Conservation (phyloP, 805 yeast genomes). For the Yamadazyma sp. region DNA sequence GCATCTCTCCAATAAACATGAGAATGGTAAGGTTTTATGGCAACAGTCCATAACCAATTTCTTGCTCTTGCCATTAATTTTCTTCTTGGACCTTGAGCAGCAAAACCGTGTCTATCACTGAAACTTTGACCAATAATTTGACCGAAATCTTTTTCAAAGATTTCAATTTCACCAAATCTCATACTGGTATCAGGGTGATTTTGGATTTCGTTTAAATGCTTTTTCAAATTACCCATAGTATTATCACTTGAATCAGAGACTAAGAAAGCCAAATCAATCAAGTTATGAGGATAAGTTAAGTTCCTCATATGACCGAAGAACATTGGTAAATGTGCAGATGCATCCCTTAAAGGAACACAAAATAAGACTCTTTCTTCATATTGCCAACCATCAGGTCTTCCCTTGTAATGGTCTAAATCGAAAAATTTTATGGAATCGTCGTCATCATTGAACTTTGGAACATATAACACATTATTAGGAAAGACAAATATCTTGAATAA, state of each 20-base stretch:
- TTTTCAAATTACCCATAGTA: conserved; percentile 67
- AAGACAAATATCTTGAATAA: conserved; percentile 15
- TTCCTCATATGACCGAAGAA: conserved; percentile 78
- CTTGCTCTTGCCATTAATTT: conserved; percentile 95
- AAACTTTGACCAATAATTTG: conserved; percentile 91
- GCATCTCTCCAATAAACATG: conserved; percentile 99
- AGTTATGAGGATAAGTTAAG: conserved; percentile 82
- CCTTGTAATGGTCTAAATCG: conserved; percentile 66
- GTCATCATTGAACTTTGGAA: conserved; percentile 27
- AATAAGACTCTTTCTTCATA: conserved; percentile 73
- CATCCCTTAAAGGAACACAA: conserved; percentile 90
- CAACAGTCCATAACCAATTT: conserved; percentile 87
- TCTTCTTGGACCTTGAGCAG: conserved; percentile 93
- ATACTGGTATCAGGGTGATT: conserved; percentile 54
- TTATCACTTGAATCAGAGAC: conserved; percentile 90
- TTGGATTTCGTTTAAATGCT: conserved; percentile 61
- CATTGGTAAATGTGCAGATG: conserved; percentile 85
- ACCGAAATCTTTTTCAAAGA: conserved; percentile 86
- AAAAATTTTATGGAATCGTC: conserved; percentile 55
- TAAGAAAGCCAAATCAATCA: conserved; percentile 78
- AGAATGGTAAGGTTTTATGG: conserved; percentile 86
- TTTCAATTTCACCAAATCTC: conserved; percentile 82
- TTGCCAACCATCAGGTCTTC: conserved; percentile 76
- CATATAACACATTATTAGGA: conserved; percentile 17
- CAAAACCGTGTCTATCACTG: conserved; percentile 91